phyloP scores from a whole-genome alignment of 139 green algal genomes.

The Volvox reticuliferus region DNA sequence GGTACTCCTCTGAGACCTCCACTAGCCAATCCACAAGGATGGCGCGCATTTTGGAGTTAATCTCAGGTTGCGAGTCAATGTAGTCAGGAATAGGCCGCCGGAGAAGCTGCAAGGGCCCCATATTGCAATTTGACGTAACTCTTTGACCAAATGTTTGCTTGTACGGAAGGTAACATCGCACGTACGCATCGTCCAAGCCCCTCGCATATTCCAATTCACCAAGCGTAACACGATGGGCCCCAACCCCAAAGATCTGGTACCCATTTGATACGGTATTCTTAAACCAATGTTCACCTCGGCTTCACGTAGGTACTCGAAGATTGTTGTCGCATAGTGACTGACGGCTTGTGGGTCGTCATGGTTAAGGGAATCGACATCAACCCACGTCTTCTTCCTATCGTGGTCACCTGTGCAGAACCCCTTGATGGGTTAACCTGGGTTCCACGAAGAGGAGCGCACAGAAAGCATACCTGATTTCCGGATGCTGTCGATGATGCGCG shows the following conservation, averaged over 20 bases:
- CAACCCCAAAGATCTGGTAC: no score
- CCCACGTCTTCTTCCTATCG: slow-evolving; percentile 54
- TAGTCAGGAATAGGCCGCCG: slow-evolving; percentile 77
- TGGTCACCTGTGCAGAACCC: background rate
- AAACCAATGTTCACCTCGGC: slow-evolving; percentile 58
- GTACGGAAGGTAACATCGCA: no score
- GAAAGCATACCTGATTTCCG: slow-evolving; percentile 16
- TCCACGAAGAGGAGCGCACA: background rate
- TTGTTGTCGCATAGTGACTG: slow-evolving; percentile 80
- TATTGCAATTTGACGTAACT: no score
- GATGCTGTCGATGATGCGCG: slow-evolving; percentile 40
- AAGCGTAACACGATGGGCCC: no score
- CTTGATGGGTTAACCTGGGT: background rate
- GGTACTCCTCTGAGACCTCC: slow-evolving; percentile 95
- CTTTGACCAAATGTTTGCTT: no score
- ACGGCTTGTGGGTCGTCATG: slow-evolving; percentile 81
- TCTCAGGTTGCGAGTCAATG: slow-evolving; percentile 86
- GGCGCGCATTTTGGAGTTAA: slow-evolving; percentile 91
- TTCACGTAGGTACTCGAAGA: slow-evolving; percentile 82
- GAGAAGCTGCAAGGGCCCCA: slow-evolving; percentile 61
- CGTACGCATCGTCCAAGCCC: no score
- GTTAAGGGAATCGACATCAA: slow-evolving; percentile 83
- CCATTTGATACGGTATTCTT: no score
- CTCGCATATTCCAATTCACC: no score
- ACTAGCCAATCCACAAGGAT: slow-evolving; percentile 99